These are phyloP conservation scores for Gardenia jasminoides DNA, from an alignment of 257 asterid species.

Conservation along the genomic window DNA sequence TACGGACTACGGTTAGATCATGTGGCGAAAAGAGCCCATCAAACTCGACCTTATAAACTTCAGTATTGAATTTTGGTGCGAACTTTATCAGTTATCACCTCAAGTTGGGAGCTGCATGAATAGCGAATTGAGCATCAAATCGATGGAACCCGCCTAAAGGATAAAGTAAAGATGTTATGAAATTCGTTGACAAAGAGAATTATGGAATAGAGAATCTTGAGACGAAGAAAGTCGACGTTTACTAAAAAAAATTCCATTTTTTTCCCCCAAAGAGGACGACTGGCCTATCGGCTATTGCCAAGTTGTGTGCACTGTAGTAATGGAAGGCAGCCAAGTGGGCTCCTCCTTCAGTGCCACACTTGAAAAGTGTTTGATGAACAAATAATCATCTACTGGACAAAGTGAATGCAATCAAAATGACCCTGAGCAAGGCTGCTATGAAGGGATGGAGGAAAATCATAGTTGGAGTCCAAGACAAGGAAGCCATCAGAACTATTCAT, in stretches of 20 bases:
- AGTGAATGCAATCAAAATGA: no score
- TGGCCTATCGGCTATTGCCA: not conserved
- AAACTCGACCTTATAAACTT: not conserved
- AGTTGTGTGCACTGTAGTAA: slow-evolving; percentile 2
- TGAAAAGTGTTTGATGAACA: not conserved
- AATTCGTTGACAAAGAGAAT: slow-evolving; percentile 7
- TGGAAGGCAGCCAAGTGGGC: not conserved
- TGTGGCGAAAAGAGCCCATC: no score
- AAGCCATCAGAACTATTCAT: no score
- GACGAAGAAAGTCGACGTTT: not conserved
- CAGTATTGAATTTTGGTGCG: not conserved
- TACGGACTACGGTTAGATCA: no score
- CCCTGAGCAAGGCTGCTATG: no score
- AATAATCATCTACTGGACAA: no score
- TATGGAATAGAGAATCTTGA: slow-evolving; percentile 7
- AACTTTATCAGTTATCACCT: not conserved
- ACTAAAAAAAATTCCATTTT: no score
- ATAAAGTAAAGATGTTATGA: not conserved
- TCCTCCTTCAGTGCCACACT: not conserved
- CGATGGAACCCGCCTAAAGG: not conserved
- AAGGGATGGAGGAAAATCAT: no score
- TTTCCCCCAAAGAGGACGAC: not conserved
- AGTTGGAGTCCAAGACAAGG: no score
- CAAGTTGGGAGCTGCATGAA: not conserved
- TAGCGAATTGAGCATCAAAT: not conserved